Evolutionary conservation across 2,329 filamentous ascomycete genomes (phyloP), one percentile per base, ranked within the genome.

Genomic region (Fusarium sp.): DNA sequence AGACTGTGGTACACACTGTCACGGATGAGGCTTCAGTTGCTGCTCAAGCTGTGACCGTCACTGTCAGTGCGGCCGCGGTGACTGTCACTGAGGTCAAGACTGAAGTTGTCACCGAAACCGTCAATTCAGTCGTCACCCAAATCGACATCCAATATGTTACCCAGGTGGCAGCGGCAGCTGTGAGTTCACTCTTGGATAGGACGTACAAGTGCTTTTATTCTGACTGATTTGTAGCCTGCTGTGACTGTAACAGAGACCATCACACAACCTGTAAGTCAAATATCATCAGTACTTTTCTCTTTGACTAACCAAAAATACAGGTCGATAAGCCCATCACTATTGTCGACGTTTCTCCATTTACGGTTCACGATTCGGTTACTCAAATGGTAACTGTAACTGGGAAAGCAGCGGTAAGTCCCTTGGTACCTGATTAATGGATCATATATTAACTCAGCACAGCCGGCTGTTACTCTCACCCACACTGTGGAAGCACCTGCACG

Each of bases 1-100:
- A 53, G 17, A 69, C 62, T 7, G 50, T 65, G 39, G 33, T 63
- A n/a, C 61, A 72, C 38, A 67, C 67, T 38, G 43, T 63, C 7
- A 45, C 62, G 4, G 49, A 44, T 7, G 26, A 53, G 3, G 52
- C 53, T 9, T 33, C 54, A 24, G 57, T 21, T 11, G 39, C 54
- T 42, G 57, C 54, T 36, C 36, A 65, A 34, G 62, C 55, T 11
- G 64, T 75, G 11, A 75, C 75, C 7, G 53, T 74, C 4, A 65
- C 69, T 10, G 34, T 67, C 39, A 62, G 57, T n/a, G 49, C 59
- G 11, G 34, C 68, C 14, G 43, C 71, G 11, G 61, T 60, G 7
- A 65, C 61, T 40, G 54, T 65, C 17, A 65, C 62, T 9, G 60
- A 64, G 21, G 63, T 43, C 33, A 64, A 57, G 38, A 64, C 61